Evolutionary conservation across 2,329 filamentous ascomycete genomes (phyloP), one percentile per base, ranked within the genome.

Genomic region (Exserohilum rostratum): DNA sequence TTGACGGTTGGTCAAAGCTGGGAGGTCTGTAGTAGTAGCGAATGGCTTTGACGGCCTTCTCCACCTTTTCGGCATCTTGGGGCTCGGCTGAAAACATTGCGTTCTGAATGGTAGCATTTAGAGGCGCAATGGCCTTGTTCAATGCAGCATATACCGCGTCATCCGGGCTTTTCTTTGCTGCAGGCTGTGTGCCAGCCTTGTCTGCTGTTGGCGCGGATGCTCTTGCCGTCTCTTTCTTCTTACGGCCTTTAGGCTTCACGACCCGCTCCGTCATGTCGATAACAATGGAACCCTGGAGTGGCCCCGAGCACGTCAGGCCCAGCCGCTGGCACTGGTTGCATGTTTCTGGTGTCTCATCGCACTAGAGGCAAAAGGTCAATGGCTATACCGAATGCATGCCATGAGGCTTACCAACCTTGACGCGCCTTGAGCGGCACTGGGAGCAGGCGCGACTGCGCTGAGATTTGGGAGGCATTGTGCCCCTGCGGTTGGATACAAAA

Each of bases 201-300:
- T 53, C 45, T 30, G 39, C 31, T 31, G 49, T 37, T 27, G 42
- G 29, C 15, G 44, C 35, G 5, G 51, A 22, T 12, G 51, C 33
- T 30, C 55, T 54, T 25, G 46, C 17, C 1, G 53, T 46, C 29
- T 55, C 38, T 49, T 57, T 65, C 57, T 68, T 70, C 7, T 42
- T 55, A 6, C 65, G 58, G 18, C 48, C 55, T 45, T 63, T 62
- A 10, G 69, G 68, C 48, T 67, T 72, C 10, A 60, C 53, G 2
- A 71, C 61, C 39, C 65, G 67, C 20, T 71, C 66, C 0, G 70
- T 73, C 70, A 73, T 73, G 29, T 73, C 70, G 48, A 74, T 74
- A 45, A 74, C 69, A 29, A 72, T 66, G 15, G 69, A 71, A 46
- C 69, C 70, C 20, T 70, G 62, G 3, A 70, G 39, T 1, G 70